Conservation (phyloP, 2,329 filamentous ascomycete species). For the Dactylellina sp. region DNA sequence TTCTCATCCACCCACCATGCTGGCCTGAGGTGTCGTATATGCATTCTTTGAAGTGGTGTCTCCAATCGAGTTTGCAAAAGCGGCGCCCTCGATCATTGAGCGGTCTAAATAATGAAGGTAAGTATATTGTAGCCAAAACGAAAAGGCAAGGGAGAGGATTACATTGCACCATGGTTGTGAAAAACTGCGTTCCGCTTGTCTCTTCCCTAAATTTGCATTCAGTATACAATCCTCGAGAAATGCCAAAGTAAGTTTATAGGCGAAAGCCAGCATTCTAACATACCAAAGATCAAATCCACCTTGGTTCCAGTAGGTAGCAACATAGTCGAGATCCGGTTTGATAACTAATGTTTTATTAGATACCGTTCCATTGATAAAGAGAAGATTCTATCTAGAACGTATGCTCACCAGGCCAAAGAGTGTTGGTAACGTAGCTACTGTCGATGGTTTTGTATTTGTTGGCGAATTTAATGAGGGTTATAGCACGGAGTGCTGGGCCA, state of each 20-base stretch:
- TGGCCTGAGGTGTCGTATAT: slow-evolving; percentile 73
- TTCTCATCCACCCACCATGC: slow-evolving; percentile 67
- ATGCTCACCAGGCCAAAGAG: slow-evolving; percentile 62
- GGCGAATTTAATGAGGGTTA: slow-evolving; percentile 65
- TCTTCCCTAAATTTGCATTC: slow-evolving; percentile 61
- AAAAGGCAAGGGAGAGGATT: not conserved
- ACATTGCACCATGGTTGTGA: slow-evolving; percentile 75
- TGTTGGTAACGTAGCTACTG: slow-evolving; percentile 61
- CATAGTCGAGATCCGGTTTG: slow-evolving; percentile 66
- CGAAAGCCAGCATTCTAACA: not conserved
- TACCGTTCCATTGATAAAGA: too few species aligned
- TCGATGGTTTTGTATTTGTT: slow-evolving; percentile 63
- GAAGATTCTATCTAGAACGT: not conserved
- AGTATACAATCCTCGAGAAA: not conserved
- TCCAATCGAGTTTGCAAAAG: slow-evolving; percentile 75
- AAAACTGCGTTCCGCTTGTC: slow-evolving; percentile 73
- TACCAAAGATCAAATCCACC: slow-evolving; percentile 65
- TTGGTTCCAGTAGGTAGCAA: slow-evolving; percentile 64
- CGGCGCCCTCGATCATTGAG: slow-evolving; percentile 71
- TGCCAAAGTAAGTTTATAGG: not conserved
- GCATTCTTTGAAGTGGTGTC: slow-evolving; percentile 67
- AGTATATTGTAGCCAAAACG: not conserved
- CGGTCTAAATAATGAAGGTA: slow-evolving; percentile 66
- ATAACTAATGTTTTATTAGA: too few species aligned
- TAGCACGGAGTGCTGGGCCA: slow-evolving; percentile 65